Evolutionary conservation across 495 filamentous ascomycete genomes (phyloP), one percentile per base, ranked within the genome.

Genomic region (Pyrenopolyporus hunteri): DNA sequence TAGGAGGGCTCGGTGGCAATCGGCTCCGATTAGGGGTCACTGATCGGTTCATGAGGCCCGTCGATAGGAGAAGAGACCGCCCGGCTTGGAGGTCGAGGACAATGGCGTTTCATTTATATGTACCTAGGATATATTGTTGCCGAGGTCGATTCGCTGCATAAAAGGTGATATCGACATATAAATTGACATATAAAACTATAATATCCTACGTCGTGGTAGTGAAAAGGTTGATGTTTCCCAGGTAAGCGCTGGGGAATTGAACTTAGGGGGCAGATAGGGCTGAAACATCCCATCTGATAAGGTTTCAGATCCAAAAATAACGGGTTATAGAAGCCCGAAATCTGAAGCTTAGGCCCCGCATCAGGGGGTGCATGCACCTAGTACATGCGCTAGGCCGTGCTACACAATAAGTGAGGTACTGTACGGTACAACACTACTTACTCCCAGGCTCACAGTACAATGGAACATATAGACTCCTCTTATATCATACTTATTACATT

Each of bases 21-120:
- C 64, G 59, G 55, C 48, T 51, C 47, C 49, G 63, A 51, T 57
- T 62, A 32, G 46, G 63, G 43, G 48, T 49, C 48, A 57, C 59
- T 67, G 66, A 59, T 56, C 63, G 48, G 35, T 61, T 71, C 65
- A 67, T 73, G 59, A 64, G 58, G 64, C 29, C 55, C 58, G 66
- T 59, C 57, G 64, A 69, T 65, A 46, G 48, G 51, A 54, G 28
- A n/a, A n/a, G 64, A 57, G 13, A 57, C 65, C 39, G 26, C 55
- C 51, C 56, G 22, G 26, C 14, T 57, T 44, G 43, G 42, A 36
- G 25, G 25, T 53, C 13, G 13, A 31, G 17, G 22, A 10, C 11
- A 53, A 56, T 35, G 8, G 14, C n/a, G 50, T 14, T 52, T 63
- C 58, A 59, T 63, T 63, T 53, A 63, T 54, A 45, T 10, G 25